Percentiles rank a stretch among this genome's conserved stretches.
Conservation (phyloP, 371 early-diverging fungal genomes). For the Mortierella sp. region DNA sequence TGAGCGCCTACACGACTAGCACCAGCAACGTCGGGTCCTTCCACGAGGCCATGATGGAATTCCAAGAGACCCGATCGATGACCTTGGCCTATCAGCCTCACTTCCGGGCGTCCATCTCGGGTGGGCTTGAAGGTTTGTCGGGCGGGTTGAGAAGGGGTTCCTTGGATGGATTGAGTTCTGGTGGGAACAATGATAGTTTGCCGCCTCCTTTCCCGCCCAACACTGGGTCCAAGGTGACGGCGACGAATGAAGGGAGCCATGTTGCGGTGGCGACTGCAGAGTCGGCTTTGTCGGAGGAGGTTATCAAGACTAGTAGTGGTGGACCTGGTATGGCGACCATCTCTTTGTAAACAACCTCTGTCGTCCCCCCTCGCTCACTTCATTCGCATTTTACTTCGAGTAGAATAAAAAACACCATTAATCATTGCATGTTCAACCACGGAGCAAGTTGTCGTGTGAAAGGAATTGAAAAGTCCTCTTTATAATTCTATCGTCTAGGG, state of each 20-base stretch:
- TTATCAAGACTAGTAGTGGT: not conserved
- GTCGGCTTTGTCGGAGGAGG: not conserved
- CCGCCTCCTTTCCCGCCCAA: not conserved
- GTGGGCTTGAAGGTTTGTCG: not conserved
- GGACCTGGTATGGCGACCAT: not conserved
- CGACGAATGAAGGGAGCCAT: not conserved
- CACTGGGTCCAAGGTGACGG: not conserved
- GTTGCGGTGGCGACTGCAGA: conserved; percentile 2
- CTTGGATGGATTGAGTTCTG: not conserved
- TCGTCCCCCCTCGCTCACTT: not conserved
- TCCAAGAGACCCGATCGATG: conserved; percentile 29
- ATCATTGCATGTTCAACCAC: not conserved
- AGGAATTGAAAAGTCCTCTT: not conserved
- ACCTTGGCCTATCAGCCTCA: conserved; percentile 20
- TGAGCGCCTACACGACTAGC: conserved; percentile 35
- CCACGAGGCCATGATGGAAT: conserved; percentile 25
- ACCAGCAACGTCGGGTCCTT: conserved; percentile 24
- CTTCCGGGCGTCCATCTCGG: conserved; percentile 24
- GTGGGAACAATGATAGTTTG: not conserved
- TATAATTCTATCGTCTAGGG: conserved; percentile 4
- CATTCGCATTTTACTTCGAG: not conserved
- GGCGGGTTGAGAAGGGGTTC: not conserved
- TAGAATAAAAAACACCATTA: not conserved
- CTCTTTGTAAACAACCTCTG: not conserved
- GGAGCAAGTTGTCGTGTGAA: not conserved